A percentile compares a stretch with the other conserved stretches of the same genome.
phyloP scores from a whole-genome alignment of 2,329 filamentous ascomycete species.

The Fusarium annulatum region DNA sequence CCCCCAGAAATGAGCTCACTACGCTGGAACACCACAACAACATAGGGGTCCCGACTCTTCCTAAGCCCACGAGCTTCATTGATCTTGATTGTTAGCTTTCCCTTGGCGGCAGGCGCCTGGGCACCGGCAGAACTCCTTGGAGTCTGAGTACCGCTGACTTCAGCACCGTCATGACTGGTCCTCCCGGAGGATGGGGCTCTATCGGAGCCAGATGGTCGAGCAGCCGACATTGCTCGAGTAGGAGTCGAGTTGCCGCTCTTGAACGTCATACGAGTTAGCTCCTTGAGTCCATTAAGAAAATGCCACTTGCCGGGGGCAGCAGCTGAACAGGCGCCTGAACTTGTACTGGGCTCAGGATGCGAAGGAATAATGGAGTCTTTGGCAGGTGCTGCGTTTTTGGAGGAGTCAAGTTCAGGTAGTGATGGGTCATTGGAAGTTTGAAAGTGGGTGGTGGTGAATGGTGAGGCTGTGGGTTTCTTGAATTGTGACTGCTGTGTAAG shows the following conservation, averaged over 20 bases:
- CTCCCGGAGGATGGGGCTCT: constrained; percentile 51
- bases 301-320: constrained; percentile 64
- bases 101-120: constrained; percentile 78
- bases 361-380: constrained; percentile 36
- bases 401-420: constrained; percentile 34
- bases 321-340: constrained; percentile 56
- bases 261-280: constrained; percentile 85
- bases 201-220: constrained; percentile 63
- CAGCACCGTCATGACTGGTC: constrained; percentile 56
- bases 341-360: constrained; percentile 58
- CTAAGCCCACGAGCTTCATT: constrained; percentile 84
- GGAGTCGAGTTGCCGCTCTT: constrained; percentile 96
- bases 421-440: constrained; percentile 41
- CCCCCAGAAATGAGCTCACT: constrained; percentile 96
- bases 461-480: constrained; percentile 39
- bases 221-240: constrained; percentile 82
- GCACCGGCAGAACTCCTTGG: constrained; percentile 61
- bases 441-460: constrained; percentile 45
- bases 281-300: constrained; percentile 76
- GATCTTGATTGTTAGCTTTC: constrained; percentile 91
- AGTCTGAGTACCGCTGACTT: constrained; percentile 65
- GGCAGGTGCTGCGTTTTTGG: constrained; percentile 31
- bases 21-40: constrained; percentile 95
- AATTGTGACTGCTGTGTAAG: constrained; percentile 33
- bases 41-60: constrained; percentile 89